Base-by-base conservation (phyloP, 1,284 basidiomycete species). In the Trametes pubescens region DNA sequence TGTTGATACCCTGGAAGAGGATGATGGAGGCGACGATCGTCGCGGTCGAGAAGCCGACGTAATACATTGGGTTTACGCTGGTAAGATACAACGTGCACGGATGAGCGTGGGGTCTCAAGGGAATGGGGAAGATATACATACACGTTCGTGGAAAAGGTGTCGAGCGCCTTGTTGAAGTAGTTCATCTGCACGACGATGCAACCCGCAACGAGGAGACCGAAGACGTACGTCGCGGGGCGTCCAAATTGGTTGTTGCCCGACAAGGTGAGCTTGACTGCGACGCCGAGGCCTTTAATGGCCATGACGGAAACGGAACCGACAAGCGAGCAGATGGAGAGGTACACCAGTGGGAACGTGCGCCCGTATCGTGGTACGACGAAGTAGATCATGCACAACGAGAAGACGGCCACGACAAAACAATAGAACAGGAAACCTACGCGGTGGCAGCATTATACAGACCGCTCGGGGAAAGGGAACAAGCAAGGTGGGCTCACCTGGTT, bases 111-210 rank as follows among this genome's bases (percentile, higher is more conserved):
- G 6, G 10, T 16, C 16, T 21, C 11, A 5, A 14, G 35, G 11
- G 34, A 16, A 21, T 43, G 52, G 16, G 24, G 2, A 8, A 55
- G 29, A n/a, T 1, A n/a, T 8, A 86, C 95, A 72, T 83, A 96
- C 94, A 99, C 94, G 75, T 99, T 99, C 51, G 97, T 99, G 5
- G 95, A 96, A 79, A 99, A 99, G 2, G 91, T 94, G 75, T 99
- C 97, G 58, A 99, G 85, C 0, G 97, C 98, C 77, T 98, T 98
- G 84, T 99, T 99, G 81, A 99, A 98, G 82, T 98, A 99, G 81
- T 98, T 97, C 93, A 98, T 96, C 79, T 98, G 96, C 2, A 98
- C 88, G 58, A 98, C 75, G 74, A 99, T 99, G 79, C 95, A 99
- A 4, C 89, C 81, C 1, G 86, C 86, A 5, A 96, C 92, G 40